Percentiles rank a stretch among this genome's conserved stretches.
Evolutionary conservation across 805 yeast genomes (phyloP).

Genomic region (Candida arabinofermentans): DNA sequence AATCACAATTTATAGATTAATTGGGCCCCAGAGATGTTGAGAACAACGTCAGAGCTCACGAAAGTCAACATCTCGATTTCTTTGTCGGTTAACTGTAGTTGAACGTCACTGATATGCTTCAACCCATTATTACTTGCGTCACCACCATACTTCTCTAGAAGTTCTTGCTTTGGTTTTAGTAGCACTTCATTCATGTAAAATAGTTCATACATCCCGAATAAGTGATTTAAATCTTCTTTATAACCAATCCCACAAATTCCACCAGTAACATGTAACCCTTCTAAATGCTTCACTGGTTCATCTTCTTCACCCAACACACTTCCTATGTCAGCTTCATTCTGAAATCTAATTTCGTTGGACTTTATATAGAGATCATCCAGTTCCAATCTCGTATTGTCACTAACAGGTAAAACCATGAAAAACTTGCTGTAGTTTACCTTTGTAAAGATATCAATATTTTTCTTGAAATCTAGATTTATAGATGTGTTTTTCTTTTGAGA

Average conservation of each 20-base stretch:
- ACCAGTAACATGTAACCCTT: constrained; percentile 17
- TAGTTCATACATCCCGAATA: constrained; percentile 26
- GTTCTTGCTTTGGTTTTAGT: constrained; percentile 17
- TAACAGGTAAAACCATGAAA: constrained; percentile 13
- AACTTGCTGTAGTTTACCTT: constrained; percentile 11
- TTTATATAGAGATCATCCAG: constrained; percentile 5
- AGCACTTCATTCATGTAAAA: constrained; percentile 23
- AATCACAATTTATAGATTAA: constrained; percentile 8
- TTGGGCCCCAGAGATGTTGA: constrained; percentile 14
- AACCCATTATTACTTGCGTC: constrained; percentile 6
- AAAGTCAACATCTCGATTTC: constrained; percentile 14
- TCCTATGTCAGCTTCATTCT: constrained; percentile 13
- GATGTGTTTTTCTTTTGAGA: not conserved
- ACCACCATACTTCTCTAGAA: constrained; percentile 16
- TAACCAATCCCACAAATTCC: constrained; percentile 9
- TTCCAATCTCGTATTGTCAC: constrained; percentile 1
- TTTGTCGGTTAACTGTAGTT: constrained; percentile 3
- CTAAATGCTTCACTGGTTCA: constrained; percentile 7
- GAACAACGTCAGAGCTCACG: constrained; percentile 9
- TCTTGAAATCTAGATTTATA: constrained; percentile 5
- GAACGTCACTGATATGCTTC: constrained; percentile 15
- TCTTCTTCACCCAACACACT: constrained; percentile 17
- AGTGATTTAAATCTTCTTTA: constrained; percentile 1
- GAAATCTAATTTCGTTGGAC: constrained; percentile 7
- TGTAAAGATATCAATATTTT: constrained; percentile 9